Evolutionary conservation across 2,329 filamentous ascomycete species (phyloP), one percentile per base, ranked within the genome.

Genomic region (Aspergillus pseudonomiae): DNA sequence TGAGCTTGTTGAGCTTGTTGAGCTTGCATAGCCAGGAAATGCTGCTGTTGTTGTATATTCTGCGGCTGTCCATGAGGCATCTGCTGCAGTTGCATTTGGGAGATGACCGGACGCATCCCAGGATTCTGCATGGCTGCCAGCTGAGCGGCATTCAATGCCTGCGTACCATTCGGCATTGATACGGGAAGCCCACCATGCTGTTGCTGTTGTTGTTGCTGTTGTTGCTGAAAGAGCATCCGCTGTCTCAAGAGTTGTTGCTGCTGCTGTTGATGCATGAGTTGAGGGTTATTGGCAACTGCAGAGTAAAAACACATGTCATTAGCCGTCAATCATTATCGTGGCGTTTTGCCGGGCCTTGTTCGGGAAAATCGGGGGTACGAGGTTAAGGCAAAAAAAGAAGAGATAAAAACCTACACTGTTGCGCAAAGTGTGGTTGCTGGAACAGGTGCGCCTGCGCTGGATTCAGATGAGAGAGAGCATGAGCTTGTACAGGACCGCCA

Each of bases 401-500:
- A 30, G 3, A 30, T 19, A 12, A 36, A 14, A 62, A 78, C 79
- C 73, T 72, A 81, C 79, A 79, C 53, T 78, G 77, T 65, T 78
- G 79, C 26, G 73, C 75, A 61, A 79, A 77, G 48, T 78, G 79
- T 50, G 79, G 80, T 63, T 83, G 83, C 68, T 83, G 82, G 68
- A 86, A 83, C 76, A 86, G 81, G 64, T 84, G 83, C 65, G 83
- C 82, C 70, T 86, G 84, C 39, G 75, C 72, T 14, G 85, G 84
- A 64, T 83, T 84, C 67, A 89, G 77, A 73, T 89, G 87, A 55
- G 84, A 85, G 66, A 89, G 77, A 32, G 87, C 86, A 78, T 89
- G 87, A 56, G 83, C 82, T 73, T 84, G 85, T 62, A 81, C 80
- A 32, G 79, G 78, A 30, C 79, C 79, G n/a, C 78, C 80, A 64